phyloP scores from a whole-genome alignment of 2,329 filamentous ascomycete species.

The Penicillium aurantiogriseum region DNA sequence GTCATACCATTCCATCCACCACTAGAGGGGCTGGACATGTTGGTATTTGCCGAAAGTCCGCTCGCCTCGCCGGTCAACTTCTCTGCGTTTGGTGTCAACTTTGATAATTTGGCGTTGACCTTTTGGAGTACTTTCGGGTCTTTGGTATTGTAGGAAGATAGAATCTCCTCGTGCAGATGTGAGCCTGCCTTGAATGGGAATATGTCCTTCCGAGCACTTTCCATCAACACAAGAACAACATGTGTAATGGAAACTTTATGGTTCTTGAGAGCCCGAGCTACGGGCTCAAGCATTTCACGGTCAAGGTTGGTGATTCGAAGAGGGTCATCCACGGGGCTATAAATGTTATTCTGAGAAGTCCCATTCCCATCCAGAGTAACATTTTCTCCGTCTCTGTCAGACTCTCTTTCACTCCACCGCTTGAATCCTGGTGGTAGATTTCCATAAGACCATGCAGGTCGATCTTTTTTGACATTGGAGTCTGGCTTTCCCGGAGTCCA shows the following conservation, averaged over 20 bases:
- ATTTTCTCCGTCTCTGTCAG: background rate
- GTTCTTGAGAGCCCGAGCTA: constrained; percentile 25
- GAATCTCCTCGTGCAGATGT: constrained; percentile 27
- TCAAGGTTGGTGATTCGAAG: constrained; percentile 34
- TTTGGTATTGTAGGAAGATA: constrained; percentile 22
- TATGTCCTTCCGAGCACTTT: constrained; percentile 34
- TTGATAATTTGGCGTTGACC: constrained; percentile 24
- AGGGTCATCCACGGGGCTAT: constrained; percentile 31
- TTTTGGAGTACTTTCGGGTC: constrained; percentile 9
- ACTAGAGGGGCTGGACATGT: constrained; percentile 4
- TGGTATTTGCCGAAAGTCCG: constrained; percentile 10
- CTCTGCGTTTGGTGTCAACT: constrained; percentile 31
- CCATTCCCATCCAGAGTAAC: background rate
- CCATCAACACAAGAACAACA: constrained; percentile 32
- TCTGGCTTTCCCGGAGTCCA: constrained; percentile 27
- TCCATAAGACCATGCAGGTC: constrained; percentile 25
- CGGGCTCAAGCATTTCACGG: constrained; percentile 24
- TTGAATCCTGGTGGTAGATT: constrained; percentile 28
- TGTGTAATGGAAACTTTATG: constrained; percentile 31
- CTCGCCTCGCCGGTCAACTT: constrained; percentile 30
- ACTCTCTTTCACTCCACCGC: constrained; percentile 19
- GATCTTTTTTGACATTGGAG: background rate
- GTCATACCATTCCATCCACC: constrained; percentile 23
- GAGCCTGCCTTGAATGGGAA: constrained; percentile 32
- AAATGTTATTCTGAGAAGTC: constrained; percentile 17